Base-by-base conservation (phyloP, 768 basidiomycete species). In the Fomitopsis serialis region DNA sequence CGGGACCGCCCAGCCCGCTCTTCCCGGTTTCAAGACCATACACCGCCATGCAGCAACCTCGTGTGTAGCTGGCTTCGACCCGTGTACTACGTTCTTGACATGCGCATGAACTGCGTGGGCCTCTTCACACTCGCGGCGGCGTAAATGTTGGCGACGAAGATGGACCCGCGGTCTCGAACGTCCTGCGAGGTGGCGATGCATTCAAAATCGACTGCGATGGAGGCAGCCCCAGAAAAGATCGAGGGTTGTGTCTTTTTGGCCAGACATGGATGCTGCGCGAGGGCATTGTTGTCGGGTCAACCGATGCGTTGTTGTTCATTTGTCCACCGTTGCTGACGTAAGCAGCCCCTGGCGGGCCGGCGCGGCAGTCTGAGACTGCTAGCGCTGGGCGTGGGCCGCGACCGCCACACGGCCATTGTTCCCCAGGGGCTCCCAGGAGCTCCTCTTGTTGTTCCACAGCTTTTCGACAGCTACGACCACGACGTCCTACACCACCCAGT, bases 11-110 rank as follows among this genome's bases (percentile, higher is more conserved):
- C 2, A 92, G 68, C 1, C 91, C 91, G 2, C 77, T 81, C 45
- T 71, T 73, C 2, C 87, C 11, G 72, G 61, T 66, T 84, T 89
- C 51, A 87, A 68, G 0, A 76, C 75, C 85, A 94, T 88, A 61
- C 81, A 84, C 32, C 92, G 74, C 85, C 86, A 93, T 5, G 89
- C 92, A 36, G 77, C 73, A 42, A 93, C 87, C 63, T 88, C 84
- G 58, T 90, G 85, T 11, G 82, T 73, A 0, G 86, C 85, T 11
- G 78, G 80, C 40, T 77, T 80, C 34, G 73, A 57, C 4, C 72
- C 75, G 61, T 89, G 87, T 1, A 82, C 66, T 40, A 85, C 77
- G 52, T 80, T 66, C 55, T 77, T 78, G 40, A 85, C 66, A 57
- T 87, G 76, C 29, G 75, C 71, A 37, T 80, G 68, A 36, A 74